These are phyloP conservation scores for Microsporum audouinii DNA, from an alignment of 2,329 filamentous ascomycete species.

Conservation along the genomic window DNA sequence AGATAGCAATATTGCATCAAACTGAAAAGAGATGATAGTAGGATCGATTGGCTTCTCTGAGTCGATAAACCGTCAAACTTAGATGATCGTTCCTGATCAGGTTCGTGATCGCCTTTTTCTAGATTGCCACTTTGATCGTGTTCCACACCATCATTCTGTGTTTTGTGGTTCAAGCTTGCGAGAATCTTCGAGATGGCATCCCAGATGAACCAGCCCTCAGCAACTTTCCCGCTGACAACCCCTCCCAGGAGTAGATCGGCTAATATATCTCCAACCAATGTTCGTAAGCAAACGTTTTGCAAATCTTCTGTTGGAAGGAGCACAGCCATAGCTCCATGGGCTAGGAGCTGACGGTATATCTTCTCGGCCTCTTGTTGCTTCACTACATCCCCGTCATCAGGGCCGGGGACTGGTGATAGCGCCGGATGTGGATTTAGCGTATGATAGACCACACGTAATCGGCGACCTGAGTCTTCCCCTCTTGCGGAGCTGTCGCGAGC, in stretches of 20 bases:
- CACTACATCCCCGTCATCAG: conserved; percentile 40
- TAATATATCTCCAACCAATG: conserved; percentile 75
- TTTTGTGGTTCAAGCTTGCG: conserved; percentile 31
- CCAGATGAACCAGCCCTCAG: conserved; percentile 81
- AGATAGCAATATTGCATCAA: conserved; percentile 42
- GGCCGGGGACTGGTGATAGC: conserved; percentile 62
- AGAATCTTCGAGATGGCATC: conserved; percentile 66
- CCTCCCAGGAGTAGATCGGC: conserved; percentile 83
- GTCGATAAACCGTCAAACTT: conserved; percentile 17
- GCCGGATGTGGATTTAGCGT: conserved; percentile 69
- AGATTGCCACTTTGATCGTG: background rate
- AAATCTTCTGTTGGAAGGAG: conserved; percentile 87
- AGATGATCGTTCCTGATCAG: conserved; percentile 9
- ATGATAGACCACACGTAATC: conserved; percentile 66
- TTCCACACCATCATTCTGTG: conserved; percentile 23
- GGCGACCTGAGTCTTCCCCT: conserved; percentile 49
- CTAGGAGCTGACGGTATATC: conserved; percentile 77
- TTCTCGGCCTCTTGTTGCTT: conserved; percentile 66
- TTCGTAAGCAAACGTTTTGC: conserved; percentile 71
- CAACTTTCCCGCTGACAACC: conserved; percentile 64
- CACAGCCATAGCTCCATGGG: conserved; percentile 67
- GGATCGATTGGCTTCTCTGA: conserved; percentile 23
- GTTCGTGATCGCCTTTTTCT: conserved; percentile 10
- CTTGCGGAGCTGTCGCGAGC: conserved; percentile 47
- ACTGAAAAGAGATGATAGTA: conserved; percentile 39